phyloP scores from a whole-genome alignment of 192 early-diverging fungal species.

The Backusella liffmaniae region DNA sequence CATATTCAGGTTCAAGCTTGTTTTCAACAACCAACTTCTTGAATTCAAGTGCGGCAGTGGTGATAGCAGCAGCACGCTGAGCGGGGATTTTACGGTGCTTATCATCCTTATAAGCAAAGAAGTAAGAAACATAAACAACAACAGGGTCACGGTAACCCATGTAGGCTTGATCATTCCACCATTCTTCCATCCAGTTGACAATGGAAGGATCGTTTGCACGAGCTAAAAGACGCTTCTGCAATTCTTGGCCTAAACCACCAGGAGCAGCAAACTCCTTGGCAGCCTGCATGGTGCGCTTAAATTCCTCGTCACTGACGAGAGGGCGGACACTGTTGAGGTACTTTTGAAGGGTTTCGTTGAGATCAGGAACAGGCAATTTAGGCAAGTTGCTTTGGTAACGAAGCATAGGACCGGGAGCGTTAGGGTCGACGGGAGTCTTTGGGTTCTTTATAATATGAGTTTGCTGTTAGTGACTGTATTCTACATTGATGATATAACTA shows the following conservation, averaged over 20 bases:
- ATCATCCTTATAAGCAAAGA: slow-evolving; percentile 93
- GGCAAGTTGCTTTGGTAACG: slow-evolving; percentile 77
- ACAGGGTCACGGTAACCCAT: slow-evolving; percentile 94
- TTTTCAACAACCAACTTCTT: slow-evolving; percentile 73
- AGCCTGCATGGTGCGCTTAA: slow-evolving; percentile 58
- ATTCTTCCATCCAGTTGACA: slow-evolving; percentile 92
- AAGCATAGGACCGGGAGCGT: slow-evolving; percentile 61
- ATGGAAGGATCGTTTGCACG: slow-evolving; percentile 70
- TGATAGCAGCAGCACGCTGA: slow-evolving; percentile 85
- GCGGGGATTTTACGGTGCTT: slow-evolving; percentile 72
- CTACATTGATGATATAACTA: background rate
- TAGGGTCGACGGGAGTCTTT: slow-evolving; percentile 26
- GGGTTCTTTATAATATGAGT: background rate
- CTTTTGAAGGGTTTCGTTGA: slow-evolving; percentile 78
- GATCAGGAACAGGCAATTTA: slow-evolving; percentile 84
- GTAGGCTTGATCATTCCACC: slow-evolving; percentile 98
- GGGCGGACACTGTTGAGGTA: slow-evolving; percentile 83
- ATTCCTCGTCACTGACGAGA: slow-evolving; percentile 67
- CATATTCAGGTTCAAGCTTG: slow-evolving; percentile 80
- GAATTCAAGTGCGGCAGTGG: slow-evolving; percentile 89
- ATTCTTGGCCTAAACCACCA: slow-evolving; percentile 76
- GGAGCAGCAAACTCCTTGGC: slow-evolving; percentile 81
- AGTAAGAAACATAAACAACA: slow-evolving; percentile 96
- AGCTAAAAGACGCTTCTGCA: slow-evolving; percentile 83
- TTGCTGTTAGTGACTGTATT: background rate